phyloP scores from a whole-genome alignment of 2,329 filamentous ascomycete genomes.

The Aspergillus nomiae region DNA sequence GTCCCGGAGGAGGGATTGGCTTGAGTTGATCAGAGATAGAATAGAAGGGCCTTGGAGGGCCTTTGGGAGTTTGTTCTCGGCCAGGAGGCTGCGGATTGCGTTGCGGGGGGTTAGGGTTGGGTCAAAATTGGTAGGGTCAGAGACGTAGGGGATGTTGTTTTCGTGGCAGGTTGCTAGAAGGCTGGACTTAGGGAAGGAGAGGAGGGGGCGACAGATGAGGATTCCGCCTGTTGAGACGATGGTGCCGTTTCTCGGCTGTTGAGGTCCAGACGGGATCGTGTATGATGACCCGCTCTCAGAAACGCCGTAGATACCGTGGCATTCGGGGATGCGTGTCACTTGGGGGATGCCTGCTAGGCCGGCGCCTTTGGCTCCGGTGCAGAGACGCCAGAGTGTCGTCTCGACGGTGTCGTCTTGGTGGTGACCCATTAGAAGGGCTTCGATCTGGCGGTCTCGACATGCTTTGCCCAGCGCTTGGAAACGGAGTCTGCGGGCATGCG shows the following conservation, averaged over 20 bases:
- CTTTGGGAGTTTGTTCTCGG: slow-evolving; percentile 62
- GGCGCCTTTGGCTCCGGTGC: slow-evolving; percentile 66
- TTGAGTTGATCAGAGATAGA: slow-evolving; percentile 60
- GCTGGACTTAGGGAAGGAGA: slow-evolving; percentile 65
- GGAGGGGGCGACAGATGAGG: slow-evolving; percentile 40
- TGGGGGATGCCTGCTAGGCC: slow-evolving; percentile 71
- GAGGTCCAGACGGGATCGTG: slow-evolving; percentile 11
- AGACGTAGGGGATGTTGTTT: slow-evolving; percentile 72
- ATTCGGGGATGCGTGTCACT: slow-evolving; percentile 77
- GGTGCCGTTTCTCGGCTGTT: not conserved
- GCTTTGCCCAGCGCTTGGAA: slow-evolving; percentile 70
- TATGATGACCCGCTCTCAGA: slow-evolving; percentile 63
- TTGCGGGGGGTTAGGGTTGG: slow-evolving; percentile 77
- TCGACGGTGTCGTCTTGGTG: slow-evolving; percentile 91
- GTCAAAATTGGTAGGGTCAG: slow-evolving; percentile 82
- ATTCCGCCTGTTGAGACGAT: slow-evolving; percentile 38
- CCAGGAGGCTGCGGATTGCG: slow-evolving; percentile 69
- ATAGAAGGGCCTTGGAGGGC: slow-evolving; percentile 70
- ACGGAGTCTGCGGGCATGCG: slow-evolving; percentile 69
- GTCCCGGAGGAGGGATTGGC: slow-evolving; percentile 46
- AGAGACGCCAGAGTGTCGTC: slow-evolving; percentile 78
- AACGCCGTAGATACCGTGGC: slow-evolving; percentile 71
- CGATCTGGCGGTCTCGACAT: slow-evolving; percentile 56
- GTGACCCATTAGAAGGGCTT: slow-evolving; percentile 75
- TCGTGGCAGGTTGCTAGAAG: slow-evolving; percentile 67